Evolutionary conservation across 1,284 basidiomycete genomes (phyloP).

Genomic region (Meripilus lineatus): DNA sequence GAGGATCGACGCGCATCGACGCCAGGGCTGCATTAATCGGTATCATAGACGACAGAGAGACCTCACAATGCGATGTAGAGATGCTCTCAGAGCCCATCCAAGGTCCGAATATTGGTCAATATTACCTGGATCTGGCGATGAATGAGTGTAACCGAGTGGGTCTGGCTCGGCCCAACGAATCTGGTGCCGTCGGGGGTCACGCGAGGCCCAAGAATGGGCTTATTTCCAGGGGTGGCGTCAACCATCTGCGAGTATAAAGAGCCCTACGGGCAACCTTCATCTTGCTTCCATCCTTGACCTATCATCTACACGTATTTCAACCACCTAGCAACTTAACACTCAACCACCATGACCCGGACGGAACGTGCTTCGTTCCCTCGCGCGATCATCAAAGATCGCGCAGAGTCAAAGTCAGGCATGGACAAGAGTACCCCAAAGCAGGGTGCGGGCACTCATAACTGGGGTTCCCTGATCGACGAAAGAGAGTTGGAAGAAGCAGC

Average conservation of each 20-base stretch:
- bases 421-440: slow-evolving; percentile 73
- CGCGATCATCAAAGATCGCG: slow-evolving; percentile 74
- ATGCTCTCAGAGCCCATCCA: too few species aligned
- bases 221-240: not conserved
- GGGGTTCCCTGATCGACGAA: slow-evolving; percentile 72
- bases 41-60: too few species aligned
- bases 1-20: too few species aligned
- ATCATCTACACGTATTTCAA: not conserved
- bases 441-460: slow-evolving; percentile 79
- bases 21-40: too few species aligned
- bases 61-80: too few species aligned
- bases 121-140: too few species aligned
- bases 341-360: slow-evolving; percentile 65
- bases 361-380: slow-evolving; percentile 69
- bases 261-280: not conserved
- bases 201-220: too few species aligned
- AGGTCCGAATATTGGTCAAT: too few species aligned
- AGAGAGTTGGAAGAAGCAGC: slow-evolving; percentile 51
- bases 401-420: slow-evolving; percentile 71
- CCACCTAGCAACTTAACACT: not conserved
- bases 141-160: too few species aligned
- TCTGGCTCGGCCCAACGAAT: too few species aligned
- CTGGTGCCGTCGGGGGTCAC: too few species aligned
- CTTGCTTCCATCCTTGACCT: not conserved
- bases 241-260: not conserved